A percentile compares a stretch with the other conserved stretches of the same genome.
These are phyloP conservation scores for Ophiostoma himal-ulmi DNA, from an alignment of 2,329 filamentous ascomycete species.

Conservation along the genomic window DNA sequence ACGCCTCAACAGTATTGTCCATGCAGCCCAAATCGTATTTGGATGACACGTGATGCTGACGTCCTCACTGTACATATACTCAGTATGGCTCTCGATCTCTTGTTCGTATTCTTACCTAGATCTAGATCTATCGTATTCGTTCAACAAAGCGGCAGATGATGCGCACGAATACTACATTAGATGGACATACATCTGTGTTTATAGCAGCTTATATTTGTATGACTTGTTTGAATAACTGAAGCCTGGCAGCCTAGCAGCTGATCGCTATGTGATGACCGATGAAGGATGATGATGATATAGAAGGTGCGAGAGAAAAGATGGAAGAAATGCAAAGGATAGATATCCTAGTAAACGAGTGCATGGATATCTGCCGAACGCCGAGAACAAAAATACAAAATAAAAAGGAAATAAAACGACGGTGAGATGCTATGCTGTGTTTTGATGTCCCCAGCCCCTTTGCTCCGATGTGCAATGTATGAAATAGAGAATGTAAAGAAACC, in stretches of 20 bases:
- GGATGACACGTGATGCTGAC: not conserved
- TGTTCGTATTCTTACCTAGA: not conserved
- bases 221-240: not conserved
- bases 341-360: conserved; percentile 8
- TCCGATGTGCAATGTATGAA: not conserved
- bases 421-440: conserved; percentile 8
- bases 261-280: not conserved
- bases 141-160: not conserved
- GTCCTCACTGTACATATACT: not conserved
- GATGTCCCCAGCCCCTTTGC: not conserved
- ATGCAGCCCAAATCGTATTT: not conserved
- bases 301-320: not conserved
- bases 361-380: conserved; percentile 14
- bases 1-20: not conserved
- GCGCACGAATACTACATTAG: not conserved
- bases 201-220: not conserved
- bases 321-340: not conserved
- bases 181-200: not conserved
- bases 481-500: not conserved
- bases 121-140: not conserved
- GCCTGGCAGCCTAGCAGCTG: conserved; percentile 8
- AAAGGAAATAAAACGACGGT: not conserved
- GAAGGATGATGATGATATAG: not conserved
- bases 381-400: not conserved
- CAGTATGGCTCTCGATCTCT: not conserved